Evolutionary conservation across 2,329 filamentous ascomycete species (phyloP).

Genomic region (Thielaviopsis euricoi): DNA sequence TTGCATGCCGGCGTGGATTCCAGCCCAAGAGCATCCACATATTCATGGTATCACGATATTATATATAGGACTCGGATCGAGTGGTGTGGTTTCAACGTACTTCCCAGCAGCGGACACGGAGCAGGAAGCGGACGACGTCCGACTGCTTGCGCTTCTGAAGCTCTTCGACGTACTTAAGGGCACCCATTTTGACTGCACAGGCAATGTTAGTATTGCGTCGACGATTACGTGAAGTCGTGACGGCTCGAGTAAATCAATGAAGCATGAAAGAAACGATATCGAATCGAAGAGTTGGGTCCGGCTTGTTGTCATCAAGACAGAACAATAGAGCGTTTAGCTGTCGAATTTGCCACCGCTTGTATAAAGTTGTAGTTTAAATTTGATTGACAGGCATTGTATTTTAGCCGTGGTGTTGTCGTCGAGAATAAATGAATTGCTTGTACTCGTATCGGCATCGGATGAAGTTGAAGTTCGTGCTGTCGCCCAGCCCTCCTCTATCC

Average conservation of each 20-base stretch:
- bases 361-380: background rate
- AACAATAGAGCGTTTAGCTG: too few relatives aligned
- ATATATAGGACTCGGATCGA: constrained; percentile 12
- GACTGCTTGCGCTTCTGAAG: constrained; percentile 99
- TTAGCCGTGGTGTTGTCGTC: background rate
- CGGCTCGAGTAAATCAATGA: background rate
- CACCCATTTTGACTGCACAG: constrained; percentile 69
- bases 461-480: background rate
- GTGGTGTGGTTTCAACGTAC: constrained; percentile 41
- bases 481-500: background rate
- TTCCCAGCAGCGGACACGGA: constrained; percentile 99
- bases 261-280: background rate
- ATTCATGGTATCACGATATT: constrained; percentile 9
- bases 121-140: constrained; percentile 99
- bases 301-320: too few relatives aligned
- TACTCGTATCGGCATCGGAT: background rate
- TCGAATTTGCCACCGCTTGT: background rate
- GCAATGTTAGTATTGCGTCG: background rate
- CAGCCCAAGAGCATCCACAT: constrained; percentile 13
- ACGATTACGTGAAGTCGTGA: background rate
- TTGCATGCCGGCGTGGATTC: constrained; percentile 11
- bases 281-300: background rate
- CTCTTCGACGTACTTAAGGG: constrained; percentile 99
- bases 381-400: too few relatives aligned
- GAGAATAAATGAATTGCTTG: background rate